phyloP scores from a whole-genome alignment of 139 green algal genomes.

The Ettlia oleoabundans region DNA sequence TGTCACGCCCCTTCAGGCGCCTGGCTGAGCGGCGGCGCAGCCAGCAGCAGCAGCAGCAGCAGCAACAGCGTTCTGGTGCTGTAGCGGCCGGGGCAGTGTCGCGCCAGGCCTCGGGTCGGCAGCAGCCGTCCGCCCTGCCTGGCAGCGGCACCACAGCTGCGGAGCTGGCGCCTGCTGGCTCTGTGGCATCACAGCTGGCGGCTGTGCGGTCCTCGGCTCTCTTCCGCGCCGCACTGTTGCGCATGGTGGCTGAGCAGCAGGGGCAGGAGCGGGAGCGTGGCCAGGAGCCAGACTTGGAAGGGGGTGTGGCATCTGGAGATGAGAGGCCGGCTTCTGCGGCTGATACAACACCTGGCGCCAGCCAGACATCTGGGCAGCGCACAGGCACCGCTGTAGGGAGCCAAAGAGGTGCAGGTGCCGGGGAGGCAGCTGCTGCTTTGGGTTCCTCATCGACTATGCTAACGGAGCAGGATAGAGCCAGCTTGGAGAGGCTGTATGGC shows the following conservation, averaged over 20 bases:
- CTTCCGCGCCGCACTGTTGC: background rate
- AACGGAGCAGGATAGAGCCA: background rate
- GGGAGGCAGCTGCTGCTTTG: background rate
- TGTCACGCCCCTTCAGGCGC: too few relatives aligned
- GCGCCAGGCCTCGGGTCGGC: too few relatives aligned
- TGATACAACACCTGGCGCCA: background rate
- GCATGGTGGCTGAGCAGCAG: constrained; percentile 11
- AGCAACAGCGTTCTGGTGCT: too few relatives aligned
- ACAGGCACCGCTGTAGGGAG: too few relatives aligned
- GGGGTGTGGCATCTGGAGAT: background rate
- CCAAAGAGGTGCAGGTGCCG: too few relatives aligned
- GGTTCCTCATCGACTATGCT: too few relatives aligned
- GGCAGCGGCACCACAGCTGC: background rate
- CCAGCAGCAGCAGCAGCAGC: too few relatives aligned
- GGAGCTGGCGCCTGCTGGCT: background rate
- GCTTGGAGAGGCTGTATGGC: background rate
- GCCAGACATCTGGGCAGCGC: too few relatives aligned
- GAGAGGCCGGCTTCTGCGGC: background rate
- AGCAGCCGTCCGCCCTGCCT: background rate
- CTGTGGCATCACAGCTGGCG: background rate
- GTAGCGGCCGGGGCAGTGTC: too few relatives aligned
- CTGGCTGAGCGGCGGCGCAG: too few relatives aligned
- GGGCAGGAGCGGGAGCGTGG: too few relatives aligned
- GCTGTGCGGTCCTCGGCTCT: constrained; percentile 6
- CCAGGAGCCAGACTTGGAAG: background rate